These are phyloP conservation scores for Ramularia endophylla DNA, from an alignment of 2,329 filamentous ascomycete species.

Conservation along the genomic window DNA sequence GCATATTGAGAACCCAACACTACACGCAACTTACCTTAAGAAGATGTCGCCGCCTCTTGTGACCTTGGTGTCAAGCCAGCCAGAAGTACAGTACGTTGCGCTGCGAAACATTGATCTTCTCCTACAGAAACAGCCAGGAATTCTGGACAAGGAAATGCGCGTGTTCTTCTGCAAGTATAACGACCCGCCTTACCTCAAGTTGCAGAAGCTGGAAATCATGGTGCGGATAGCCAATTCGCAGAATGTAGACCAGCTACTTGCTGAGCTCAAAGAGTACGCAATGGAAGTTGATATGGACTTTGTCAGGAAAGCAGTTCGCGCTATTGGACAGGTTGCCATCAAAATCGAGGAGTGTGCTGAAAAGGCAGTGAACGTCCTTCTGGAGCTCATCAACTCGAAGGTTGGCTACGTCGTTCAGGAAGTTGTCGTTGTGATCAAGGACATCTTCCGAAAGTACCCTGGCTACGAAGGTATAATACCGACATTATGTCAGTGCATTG, in stretches of 20 bases:
- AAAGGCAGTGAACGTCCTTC: constrained; percentile 87
- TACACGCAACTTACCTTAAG: constrained; percentile 81
- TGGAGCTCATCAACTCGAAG: constrained; percentile 94
- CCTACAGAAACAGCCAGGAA: constrained; percentile 91
- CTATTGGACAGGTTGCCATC: constrained; percentile 96
- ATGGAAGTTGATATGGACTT: constrained; percentile 99
- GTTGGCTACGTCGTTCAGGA: constrained; percentile 99
- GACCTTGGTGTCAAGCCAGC: constrained; percentile 88
- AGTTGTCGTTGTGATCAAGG: constrained; percentile 97
- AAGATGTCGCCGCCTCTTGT: constrained; percentile 98
- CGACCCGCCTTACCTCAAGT: constrained; percentile 93
- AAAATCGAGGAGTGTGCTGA: constrained; percentile 95
- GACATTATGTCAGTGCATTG: constrained; percentile 91
- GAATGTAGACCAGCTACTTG: constrained; percentile 90
- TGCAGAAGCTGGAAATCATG: constrained; percentile 98
- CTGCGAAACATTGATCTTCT: constrained; percentile 93
- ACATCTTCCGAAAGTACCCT: constrained; percentile 95
- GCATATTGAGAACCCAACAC: constrained; percentile 63
- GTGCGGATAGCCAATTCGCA: constrained; percentile 96
- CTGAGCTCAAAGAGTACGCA: constrained; percentile 95
- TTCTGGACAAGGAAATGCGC: constrained; percentile 91
- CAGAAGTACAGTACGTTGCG: constrained; percentile 97
- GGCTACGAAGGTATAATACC: constrained; percentile 98
- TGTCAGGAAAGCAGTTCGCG: constrained; percentile 85
- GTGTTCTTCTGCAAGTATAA: constrained; percentile 99